Percentiles rank a stretch among this genome's conserved stretches.
Conservation (phyloP, 2,329 filamentous ascomycete species). For the Botrytis fabae region DNA sequence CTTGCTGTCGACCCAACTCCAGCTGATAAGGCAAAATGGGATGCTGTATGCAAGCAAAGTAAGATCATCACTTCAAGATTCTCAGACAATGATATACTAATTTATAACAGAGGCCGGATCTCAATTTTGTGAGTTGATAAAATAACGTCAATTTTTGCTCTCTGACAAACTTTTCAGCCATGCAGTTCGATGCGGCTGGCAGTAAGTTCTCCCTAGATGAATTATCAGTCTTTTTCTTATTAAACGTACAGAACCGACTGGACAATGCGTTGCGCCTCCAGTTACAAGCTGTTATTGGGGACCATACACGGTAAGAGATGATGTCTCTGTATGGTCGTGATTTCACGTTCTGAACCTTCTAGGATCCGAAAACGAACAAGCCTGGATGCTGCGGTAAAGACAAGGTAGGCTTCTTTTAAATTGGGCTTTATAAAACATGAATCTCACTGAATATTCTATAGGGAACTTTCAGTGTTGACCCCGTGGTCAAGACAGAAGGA, state of each 20-base stretch:
- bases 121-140: slow-evolving; percentile 6
- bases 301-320: slow-evolving; percentile 7
- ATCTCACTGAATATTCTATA: background rate
- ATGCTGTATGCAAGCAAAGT: slow-evolving; percentile 16
- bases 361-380: slow-evolving; percentile 1
- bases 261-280: slow-evolving; percentile 9
- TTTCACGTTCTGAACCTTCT: background rate
- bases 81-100: background rate
- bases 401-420: background rate
- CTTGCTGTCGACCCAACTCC: slow-evolving; percentile 13
- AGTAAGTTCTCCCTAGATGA: background rate
- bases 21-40: slow-evolving; percentile 14
- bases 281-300: slow-evolving; percentile 16
- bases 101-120: background rate
- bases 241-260: background rate
- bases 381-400: slow-evolving; percentile 11
- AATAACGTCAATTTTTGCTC: background rate
- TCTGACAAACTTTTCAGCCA: slow-evolving; percentile 2
- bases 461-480: slow-evolving; percentile 8
- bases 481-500: background rate
- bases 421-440: background rate
- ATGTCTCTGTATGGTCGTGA: background rate
- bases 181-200: slow-evolving; percentile 10
- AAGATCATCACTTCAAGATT: background rate
- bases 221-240: background rate